phyloP scores from a whole-genome alignment of 78 protist genomes.

The Dictyostelium capitatum region DNA sequence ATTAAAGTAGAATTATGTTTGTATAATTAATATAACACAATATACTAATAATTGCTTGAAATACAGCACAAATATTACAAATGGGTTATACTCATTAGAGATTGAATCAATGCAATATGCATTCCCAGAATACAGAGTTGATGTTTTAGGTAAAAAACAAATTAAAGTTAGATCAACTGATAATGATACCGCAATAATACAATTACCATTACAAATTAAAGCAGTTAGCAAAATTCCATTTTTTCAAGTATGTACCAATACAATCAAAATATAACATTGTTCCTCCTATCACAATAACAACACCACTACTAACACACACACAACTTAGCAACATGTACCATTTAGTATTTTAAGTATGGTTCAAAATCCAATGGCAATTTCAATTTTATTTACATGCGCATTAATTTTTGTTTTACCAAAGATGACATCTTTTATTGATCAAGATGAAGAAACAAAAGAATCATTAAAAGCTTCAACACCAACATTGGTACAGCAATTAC shows the following conservation, averaged over 20 bases:
- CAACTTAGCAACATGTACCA: slow-evolving; percentile 49
- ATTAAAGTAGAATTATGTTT: background rate
- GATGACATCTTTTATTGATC: slow-evolving; percentile 25
- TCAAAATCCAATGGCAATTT: slow-evolving; percentile 46
- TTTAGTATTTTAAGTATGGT: slow-evolving; percentile 49
- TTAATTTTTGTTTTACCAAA: slow-evolving; percentile 42
- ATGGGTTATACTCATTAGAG: slow-evolving; percentile 43
- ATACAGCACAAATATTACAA: slow-evolving; percentile 40
- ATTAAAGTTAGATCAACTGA: slow-evolving; percentile 37
- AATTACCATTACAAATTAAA: slow-evolving; percentile 35
- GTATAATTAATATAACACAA: background rate
- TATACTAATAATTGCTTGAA: background rate
- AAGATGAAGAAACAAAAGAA: slow-evolving; percentile 63
- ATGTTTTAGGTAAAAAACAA: slow-evolving; percentile 5
- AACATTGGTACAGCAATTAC: slow-evolving; percentile 24
- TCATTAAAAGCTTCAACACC: slow-evolving; percentile 36
- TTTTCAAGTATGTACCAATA: background rate
- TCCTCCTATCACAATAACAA: background rate
- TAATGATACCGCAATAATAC: slow-evolving; percentile 33
- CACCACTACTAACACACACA: background rate
- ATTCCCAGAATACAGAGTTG: slow-evolving; percentile 18
- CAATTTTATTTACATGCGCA: slow-evolving; percentile 12
- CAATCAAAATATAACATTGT: background rate
- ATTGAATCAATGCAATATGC: slow-evolving; percentile 27
- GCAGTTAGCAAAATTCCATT: background rate